Conservation (phyloP, 345 rosid species). For the Eucalyptus decipiens region DNA sequence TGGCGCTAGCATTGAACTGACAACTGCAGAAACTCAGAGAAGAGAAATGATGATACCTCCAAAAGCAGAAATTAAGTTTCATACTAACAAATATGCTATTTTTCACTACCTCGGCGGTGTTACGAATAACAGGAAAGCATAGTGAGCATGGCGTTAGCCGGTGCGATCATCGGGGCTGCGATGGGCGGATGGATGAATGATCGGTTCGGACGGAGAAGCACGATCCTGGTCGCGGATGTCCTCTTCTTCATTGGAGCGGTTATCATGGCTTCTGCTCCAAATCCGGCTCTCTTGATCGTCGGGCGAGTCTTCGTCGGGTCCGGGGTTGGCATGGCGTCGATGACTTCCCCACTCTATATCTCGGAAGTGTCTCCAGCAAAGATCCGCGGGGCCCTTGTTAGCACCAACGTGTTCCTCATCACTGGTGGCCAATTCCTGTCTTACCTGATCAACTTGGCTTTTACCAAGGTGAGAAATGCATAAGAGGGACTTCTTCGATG, state of each 20-base stretch:
- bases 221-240: slow-evolving; percentile 57
- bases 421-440: slow-evolving; percentile 87
- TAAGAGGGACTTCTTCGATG: not conserved
- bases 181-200: slow-evolving; percentile 84
- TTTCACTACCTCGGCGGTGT: not conserved
- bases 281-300: slow-evolving; percentile 41
- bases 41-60: not conserved
- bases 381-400: slow-evolving; percentile 87
- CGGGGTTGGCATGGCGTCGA: slow-evolving; percentile 93
- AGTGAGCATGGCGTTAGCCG: slow-evolving; percentile 89
- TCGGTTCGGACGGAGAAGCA: slow-evolving; percentile 43
- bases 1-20: not conserved
- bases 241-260: slow-evolving; percentile 68
- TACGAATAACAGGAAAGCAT: slow-evolving; percentile 52
- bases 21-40: not conserved
- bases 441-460: slow-evolving; percentile 81
- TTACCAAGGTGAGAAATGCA: slow-evolving; percentile 33
- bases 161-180: slow-evolving; percentile 83
- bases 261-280: slow-evolving; percentile 64
- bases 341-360: slow-evolving; percentile 87
- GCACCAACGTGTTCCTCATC: slow-evolving; percentile 74
- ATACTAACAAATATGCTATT: not conserved
- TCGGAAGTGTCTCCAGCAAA: slow-evolving; percentile 86
- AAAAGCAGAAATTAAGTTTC: not conserved
- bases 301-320: slow-evolving; percentile 80